A percentile compares a stretch with the other conserved stretches of the same genome.
Evolutionary conservation across 192 early-diverging fungal species (phyloP).

Genomic region (Dimargaris verticillata): DNA sequence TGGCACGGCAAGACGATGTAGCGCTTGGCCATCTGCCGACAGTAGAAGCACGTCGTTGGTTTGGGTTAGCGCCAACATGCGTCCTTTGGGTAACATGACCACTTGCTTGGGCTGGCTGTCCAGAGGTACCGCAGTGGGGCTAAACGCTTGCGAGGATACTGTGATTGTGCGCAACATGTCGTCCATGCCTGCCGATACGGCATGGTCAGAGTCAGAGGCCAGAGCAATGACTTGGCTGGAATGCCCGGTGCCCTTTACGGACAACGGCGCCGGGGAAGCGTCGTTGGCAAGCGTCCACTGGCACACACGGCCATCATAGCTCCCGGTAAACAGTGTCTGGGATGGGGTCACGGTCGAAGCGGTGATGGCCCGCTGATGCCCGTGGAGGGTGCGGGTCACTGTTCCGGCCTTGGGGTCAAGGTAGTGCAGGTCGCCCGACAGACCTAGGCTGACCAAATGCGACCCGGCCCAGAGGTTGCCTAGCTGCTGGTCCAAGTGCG

Average conservation of each 20-base stretch:
- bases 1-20: not conserved
- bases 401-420: constrained; percentile 27
- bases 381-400: constrained; percentile 27
- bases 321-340: constrained; percentile 62
- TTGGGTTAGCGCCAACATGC: not conserved
- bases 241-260: constrained; percentile 47
- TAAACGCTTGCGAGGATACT: constrained; percentile 18
- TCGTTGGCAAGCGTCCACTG: constrained; percentile 41
- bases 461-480: constrained; percentile 79
- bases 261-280: constrained; percentile 22
- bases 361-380: constrained; percentile 75
- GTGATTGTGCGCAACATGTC: constrained; percentile 37
- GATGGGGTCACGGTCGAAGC: constrained; percentile 38
- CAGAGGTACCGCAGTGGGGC: constrained; percentile 9
- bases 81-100: not conserved
- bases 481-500: constrained; percentile 53
- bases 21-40: not conserved
- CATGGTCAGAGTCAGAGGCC: constrained; percentile 20
- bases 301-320: constrained; percentile 85
- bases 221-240: constrained; percentile 56
- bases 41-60: constrained; percentile 1
- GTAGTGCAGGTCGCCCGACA: constrained; percentile 78
- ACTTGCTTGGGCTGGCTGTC: constrained; percentile 5
- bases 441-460: constrained; percentile 56
- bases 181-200: constrained; percentile 60